phyloP scores from a whole-genome alignment of 176 grass and related monocot species.

The Musa beccarii region DNA sequence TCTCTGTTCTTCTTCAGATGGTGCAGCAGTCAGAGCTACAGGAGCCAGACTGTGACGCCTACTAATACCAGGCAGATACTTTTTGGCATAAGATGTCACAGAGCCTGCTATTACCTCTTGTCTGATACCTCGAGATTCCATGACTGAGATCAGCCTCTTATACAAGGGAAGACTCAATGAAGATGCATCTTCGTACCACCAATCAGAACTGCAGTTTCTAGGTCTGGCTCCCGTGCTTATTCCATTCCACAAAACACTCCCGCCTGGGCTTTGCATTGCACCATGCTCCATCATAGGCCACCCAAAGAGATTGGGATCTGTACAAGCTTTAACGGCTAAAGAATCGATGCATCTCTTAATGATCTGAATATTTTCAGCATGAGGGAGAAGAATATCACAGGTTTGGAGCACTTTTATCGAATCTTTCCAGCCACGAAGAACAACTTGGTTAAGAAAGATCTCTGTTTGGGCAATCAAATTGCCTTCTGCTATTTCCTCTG shows the following conservation, averaged over 20 bases:
- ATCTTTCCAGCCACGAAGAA: conserved; percentile 12
- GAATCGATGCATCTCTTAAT: conserved; percentile 11
- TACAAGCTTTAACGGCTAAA: conserved; percentile 12
- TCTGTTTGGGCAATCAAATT: conserved; percentile 14
- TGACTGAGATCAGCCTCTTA: conserved; percentile 17
- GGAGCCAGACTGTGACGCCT: background rate
- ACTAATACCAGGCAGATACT: conserved; percentile 5
- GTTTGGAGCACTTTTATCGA: conserved; percentile 14
- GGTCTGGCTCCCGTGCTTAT: conserved; percentile 13
- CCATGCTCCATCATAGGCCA: conserved; percentile 9
- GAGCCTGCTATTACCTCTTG: conserved; percentile 12
- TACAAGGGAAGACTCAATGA: background rate
- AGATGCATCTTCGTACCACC: conserved; percentile 11
- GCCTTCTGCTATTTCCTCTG: conserved; percentile 9
- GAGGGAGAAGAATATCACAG: conserved; percentile 8
- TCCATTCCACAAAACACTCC: conserved; percentile 15
- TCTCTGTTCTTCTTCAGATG: conserved; percentile 7
- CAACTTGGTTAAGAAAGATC: conserved; percentile 8
- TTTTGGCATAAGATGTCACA: conserved; percentile 1
- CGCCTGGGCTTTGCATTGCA: conserved; percentile 12
- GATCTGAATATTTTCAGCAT: conserved; percentile 14
- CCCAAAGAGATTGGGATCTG: conserved; percentile 3
- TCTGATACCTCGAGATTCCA: conserved; percentile 4
- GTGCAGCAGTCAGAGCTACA: background rate
- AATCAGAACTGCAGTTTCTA: conserved; percentile 12